A percentile compares a stretch with the other conserved stretches of the same genome.
Conservation (phyloP, 2,329 filamentous ascomycete genomes). For the Verticillium nubilum region DNA sequence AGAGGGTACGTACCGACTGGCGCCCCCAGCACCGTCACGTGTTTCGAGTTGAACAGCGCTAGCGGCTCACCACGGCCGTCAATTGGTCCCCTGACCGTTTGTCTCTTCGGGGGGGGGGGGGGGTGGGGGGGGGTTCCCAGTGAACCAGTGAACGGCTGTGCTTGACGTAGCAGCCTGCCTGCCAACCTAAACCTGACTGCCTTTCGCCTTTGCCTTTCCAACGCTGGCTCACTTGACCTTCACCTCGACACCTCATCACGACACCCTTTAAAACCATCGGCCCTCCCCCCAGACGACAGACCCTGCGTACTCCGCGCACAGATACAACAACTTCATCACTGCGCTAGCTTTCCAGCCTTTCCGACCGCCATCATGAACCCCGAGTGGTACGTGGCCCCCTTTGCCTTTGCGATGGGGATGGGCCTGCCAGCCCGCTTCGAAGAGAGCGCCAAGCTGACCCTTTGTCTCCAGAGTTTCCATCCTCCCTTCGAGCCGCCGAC, state of each 20-base stretch:
- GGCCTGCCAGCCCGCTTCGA: slow-evolving; percentile 1
- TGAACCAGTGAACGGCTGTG: slow-evolving; percentile 3
- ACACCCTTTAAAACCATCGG: slow-evolving; percentile 9
- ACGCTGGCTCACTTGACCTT: slow-evolving; percentile 2
- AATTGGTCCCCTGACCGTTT: slow-evolving; percentile 3
- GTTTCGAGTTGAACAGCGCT: background rate
- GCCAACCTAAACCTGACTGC: slow-evolving; percentile 7
- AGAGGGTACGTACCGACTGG: background rate
- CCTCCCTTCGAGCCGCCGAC: background rate
- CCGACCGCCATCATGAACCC: slow-evolving; percentile 70
- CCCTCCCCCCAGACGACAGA: slow-evolving; percentile 1
- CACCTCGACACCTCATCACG: slow-evolving; percentile 4
- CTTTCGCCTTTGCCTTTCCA: slow-evolving; percentile 3
- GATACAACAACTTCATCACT: slow-evolving; percentile 6
- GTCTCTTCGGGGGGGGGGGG: background rate
- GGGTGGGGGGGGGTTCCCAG: background rate
- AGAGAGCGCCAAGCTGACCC: slow-evolving; percentile 12
- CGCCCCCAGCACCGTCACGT: background rate
- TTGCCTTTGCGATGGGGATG: slow-evolving; percentile 3
- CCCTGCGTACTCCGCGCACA: background rate
- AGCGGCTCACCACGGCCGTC: background rate
- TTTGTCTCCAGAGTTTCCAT: slow-evolving; percentile 4
- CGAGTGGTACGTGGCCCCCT: slow-evolving; percentile 67
- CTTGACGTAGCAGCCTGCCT: slow-evolving; percentile 9
- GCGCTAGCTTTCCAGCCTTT: slow-evolving; percentile 1